Conservation (phyloP, 2,329 filamentous ascomycete species). For the Alternaria rosae region DNA sequence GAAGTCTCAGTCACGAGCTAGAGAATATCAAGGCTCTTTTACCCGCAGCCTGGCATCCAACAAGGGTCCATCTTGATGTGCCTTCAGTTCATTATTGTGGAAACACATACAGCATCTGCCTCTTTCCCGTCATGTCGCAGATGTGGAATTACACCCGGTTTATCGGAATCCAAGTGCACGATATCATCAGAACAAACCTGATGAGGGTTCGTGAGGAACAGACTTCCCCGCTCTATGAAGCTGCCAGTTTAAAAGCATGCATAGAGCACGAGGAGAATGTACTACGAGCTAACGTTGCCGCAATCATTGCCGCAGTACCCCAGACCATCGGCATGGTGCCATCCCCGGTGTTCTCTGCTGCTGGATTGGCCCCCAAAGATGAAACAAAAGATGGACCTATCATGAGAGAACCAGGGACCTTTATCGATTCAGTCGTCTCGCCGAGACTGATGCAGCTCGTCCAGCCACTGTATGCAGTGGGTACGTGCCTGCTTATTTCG, state of each 20-base stretch:
- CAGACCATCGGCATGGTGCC: conserved; percentile 41
- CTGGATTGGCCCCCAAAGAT: neutral
- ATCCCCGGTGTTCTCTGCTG: conserved; percentile 22
- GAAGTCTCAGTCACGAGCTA: conserved; percentile 31
- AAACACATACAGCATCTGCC: conserved; percentile 39
- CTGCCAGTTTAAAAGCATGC: conserved; percentile 7
- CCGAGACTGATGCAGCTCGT: conserved; percentile 38
- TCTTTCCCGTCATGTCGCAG: conserved; percentile 38
- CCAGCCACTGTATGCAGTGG: conserved; percentile 35
- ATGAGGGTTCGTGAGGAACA: conserved; percentile 15
- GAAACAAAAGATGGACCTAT: neutral
- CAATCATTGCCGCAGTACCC: conserved; percentile 34
- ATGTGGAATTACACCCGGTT: conserved; percentile 43
- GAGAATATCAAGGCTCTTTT: conserved; percentile 29
- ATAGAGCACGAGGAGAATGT: conserved; percentile 19
- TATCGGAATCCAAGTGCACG: conserved; percentile 33
- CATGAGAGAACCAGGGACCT: conserved; percentile 24
- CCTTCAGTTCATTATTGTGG: conserved; percentile 26
- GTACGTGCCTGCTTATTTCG: conserved; percentile 19
- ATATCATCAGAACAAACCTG: conserved; percentile 30
- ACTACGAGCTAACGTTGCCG: conserved; percentile 17
- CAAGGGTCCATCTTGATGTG: conserved; percentile 23
- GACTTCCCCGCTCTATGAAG: conserved; percentile 22
- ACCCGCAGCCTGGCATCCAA: conserved; percentile 35
- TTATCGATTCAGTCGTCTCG: conserved; percentile 24